Conservation (phyloP, 441 rosid genomes). For the Populus hybrid region DNA sequence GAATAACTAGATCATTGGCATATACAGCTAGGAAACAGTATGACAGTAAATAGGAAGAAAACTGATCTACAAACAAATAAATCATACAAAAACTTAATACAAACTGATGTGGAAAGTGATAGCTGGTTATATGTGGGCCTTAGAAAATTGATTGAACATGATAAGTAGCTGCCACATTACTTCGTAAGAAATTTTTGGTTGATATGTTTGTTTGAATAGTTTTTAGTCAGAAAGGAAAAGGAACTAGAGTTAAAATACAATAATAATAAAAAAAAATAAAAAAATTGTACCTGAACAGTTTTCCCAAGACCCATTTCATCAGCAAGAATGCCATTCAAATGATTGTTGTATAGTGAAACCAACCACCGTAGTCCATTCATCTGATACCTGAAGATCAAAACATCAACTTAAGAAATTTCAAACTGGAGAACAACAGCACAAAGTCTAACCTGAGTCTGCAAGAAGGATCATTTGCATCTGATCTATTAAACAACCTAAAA, state of each 20-base stretch:
- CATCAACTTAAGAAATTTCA: conserved; percentile 18
- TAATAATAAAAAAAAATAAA: neutral
- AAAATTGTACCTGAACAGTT: conserved; percentile 77
- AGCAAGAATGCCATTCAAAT: conserved; percentile 92
- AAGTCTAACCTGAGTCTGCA: neutral
- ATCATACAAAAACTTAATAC: neutral
- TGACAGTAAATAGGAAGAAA: neutral
- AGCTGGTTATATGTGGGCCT: neutral
- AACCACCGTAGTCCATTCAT: conserved; percentile 96
- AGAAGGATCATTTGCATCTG: neutral
- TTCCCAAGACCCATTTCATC: conserved; percentile 99
- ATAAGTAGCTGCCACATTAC: neutral
- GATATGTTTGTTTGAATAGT: neutral
- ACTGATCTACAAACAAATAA: neutral
- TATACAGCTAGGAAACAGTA: neutral
- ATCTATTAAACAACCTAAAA: neutral
- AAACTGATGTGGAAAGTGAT: neutral
- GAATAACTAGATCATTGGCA: neutral
- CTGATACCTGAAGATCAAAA: conserved; percentile 71
- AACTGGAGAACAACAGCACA: neutral
- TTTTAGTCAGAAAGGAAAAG: conserved; percentile 1
- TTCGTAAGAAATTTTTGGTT: neutral
- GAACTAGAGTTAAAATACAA: neutral
- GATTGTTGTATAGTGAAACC: conserved; percentile 87
- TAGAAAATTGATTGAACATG: conserved; percentile 5